Base-by-base conservation (phyloP, 495 filamentous ascomycete species). In the Penicillium soppii region DNA sequence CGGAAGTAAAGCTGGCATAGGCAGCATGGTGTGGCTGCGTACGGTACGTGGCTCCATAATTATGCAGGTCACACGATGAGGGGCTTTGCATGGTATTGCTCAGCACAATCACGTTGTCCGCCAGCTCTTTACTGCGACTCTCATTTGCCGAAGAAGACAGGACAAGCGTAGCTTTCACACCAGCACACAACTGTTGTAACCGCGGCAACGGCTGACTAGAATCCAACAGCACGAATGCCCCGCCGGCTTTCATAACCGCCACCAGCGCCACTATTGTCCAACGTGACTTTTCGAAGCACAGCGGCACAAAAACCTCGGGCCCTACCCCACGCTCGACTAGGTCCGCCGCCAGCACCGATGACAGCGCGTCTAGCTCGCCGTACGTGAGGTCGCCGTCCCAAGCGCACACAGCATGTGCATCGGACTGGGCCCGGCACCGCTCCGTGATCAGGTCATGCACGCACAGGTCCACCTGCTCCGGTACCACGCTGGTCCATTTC, bases 211-310 rank as follows among this genome's bases (percentile, higher is more conserved):
- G 66, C 44, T 63, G 59, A 33, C 44, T 53, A 16, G 60, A 19
- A 39, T 63, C 59, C 13, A 69, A 30, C 15, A 53, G 43, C 17
- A 68, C 50, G 48, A 56, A 61, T 0, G 53, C 62, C 25, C 59
- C 65, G n/a, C 68, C 67, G 36, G 68, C 55, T 50, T 68, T 66
- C 19, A 71, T 40, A 8, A 71, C 62, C 20, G 52, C 64, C 19
- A 39, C 10, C 9, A 39, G 10, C 15, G 37, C 37, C 21, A 39
- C 10, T 2, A 16, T 23, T 4, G 37, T 22, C 37, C 37, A 39
- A 8, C 10, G 20, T 1, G 37, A 39, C 19, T 77, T 79, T 21
- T 77, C 71, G 35, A 77, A 74, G 46, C 65, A 72, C 7, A 75
- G 50, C 8, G 70, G 68, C 20, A 79, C 69, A 25, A 73, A 39